A percentile compares a stretch with the other conserved stretches of the same genome.
Conservation (phyloP, 208 protist genomes). For the Histomonas meleagridis region DNA sequence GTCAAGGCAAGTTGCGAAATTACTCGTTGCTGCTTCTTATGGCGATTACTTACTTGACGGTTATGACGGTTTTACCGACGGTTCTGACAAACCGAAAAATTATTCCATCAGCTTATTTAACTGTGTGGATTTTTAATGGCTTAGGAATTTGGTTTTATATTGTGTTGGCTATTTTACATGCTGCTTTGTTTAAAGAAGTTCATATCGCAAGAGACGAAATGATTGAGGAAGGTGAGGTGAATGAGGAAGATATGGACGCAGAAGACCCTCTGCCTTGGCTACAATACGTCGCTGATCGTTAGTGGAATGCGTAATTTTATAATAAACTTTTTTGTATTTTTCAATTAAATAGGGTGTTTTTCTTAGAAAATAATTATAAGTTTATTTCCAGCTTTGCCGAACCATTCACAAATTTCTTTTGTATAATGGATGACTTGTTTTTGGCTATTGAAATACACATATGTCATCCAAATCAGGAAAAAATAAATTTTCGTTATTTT, state of each 20-base stretch:
- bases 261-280: neutral
- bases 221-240: neutral
- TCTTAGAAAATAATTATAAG: too few relatives aligned
- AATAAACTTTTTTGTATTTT: too few relatives aligned
- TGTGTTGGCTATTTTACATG: neutral
- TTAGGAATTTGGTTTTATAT: conserved; percentile 24
- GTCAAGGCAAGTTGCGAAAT: neutral
- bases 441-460: too few relatives aligned
- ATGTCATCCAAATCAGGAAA: too few relatives aligned
- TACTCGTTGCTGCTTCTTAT: neutral
- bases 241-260: neutral
- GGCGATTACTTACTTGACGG: conserved; percentile 29
- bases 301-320: too few relatives aligned
- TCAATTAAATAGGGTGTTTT: too few relatives aligned
- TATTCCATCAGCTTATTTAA: conserved; percentile 7
- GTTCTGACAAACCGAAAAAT: neutral
- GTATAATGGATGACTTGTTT: too few relatives aligned
- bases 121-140: neutral
- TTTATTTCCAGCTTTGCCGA: too few relatives aligned
- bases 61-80: neutral
- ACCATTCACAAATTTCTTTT: too few relatives aligned
- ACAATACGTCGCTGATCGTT: neutral
- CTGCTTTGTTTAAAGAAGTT: too few relatives aligned
- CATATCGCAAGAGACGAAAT: too few relatives aligned
- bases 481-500: too few relatives aligned